Evolutionary conservation across 345 rosid species (phyloP), one percentile per base, ranked within the genome.

Genomic region (Salix exigua): DNA sequence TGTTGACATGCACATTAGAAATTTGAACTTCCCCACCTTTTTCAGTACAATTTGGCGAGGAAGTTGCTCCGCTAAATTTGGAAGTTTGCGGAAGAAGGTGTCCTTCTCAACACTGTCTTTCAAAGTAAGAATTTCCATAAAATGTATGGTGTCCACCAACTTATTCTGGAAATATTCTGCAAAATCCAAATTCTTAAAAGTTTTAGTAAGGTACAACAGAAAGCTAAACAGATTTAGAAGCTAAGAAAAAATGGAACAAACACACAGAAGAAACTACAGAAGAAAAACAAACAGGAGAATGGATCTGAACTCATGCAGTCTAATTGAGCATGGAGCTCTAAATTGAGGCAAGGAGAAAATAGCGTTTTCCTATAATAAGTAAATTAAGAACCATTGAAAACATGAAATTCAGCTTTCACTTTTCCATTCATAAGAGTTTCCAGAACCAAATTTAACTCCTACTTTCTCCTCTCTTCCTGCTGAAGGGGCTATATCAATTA

Each of bases 111-210:
- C 87, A 75, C 99, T 94, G 81, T 96, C 99, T 83, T 96, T 96
- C 84, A 96, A 83, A 77, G 85, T 92, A 55, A 96, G 97, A 82
- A 96, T 94, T 81, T 96, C 98, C 98, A 96, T 94, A 78, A 96
- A 96, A 88, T 94, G 99, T 85, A 96, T 94, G 40, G 99, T 96
- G 87, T 94, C 97, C 86, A 96, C 99, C 94, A 96, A 87, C 87
- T 96, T 96, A 84, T 96, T 96, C 84, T 96, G 98, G 81, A 94
- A 94, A 85, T 96, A 96, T 83, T 92, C 99, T 96, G 93, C 72
- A 84, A 90, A 83, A 40, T 70, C 78, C 50, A 62, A 35, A 78
- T 42, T 21, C 25, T 33, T 2, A 35, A 62, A 2, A 70, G 53
- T 12, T 50, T 50, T 21, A 5, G 5, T 50, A 38, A 25, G 26